These are phyloP conservation scores for Mortierella claussenii DNA, from an alignment of 192 early-diverging fungal genomes.

Conservation along the genomic window DNA sequence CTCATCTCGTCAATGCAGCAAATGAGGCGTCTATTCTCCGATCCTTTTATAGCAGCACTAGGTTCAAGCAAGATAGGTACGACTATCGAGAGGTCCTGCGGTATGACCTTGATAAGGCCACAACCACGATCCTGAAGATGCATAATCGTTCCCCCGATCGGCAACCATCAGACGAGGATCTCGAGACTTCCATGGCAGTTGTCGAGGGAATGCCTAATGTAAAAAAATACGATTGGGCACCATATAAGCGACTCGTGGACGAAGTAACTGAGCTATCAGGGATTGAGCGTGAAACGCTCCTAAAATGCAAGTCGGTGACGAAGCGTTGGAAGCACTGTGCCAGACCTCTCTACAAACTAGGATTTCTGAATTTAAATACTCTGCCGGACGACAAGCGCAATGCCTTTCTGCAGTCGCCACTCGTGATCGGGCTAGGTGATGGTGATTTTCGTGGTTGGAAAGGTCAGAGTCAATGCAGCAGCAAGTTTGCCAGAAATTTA, in stretches of 20 bases:
- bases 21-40: constrained; percentile 19
- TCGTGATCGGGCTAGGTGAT: constrained; percentile 16
- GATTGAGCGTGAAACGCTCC: constrained; percentile 13
- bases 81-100: constrained; percentile 12
- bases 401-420: constrained; percentile 12
- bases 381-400: constrained; percentile 2
- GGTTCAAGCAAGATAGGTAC: constrained; percentile 21
- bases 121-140: constrained; percentile 12
- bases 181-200: constrained; percentile 6
- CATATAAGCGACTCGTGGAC: constrained; percentile 15
- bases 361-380: constrained; percentile 7
- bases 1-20: constrained; percentile 19
- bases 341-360: constrained; percentile 10
- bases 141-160: constrained; percentile 14
- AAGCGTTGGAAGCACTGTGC: constrained; percentile 10
- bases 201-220: constrained; percentile 9
- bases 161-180: constrained; percentile 17
- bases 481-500: constrained; percentile 10
- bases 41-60: constrained; percentile 19
- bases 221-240: constrained; percentile 24
- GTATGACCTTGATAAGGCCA: constrained; percentile 17
- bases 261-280: neutral
- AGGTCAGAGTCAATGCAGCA: constrained; percentile 7
- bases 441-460: constrained; percentile 17
- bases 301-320: constrained; percentile 12